Evolutionary conservation across 2,329 filamentous ascomycete genomes (phyloP), one percentile per base, ranked within the genome.

Genomic region (Monilinia vaccinii-corymbosi): DNA sequence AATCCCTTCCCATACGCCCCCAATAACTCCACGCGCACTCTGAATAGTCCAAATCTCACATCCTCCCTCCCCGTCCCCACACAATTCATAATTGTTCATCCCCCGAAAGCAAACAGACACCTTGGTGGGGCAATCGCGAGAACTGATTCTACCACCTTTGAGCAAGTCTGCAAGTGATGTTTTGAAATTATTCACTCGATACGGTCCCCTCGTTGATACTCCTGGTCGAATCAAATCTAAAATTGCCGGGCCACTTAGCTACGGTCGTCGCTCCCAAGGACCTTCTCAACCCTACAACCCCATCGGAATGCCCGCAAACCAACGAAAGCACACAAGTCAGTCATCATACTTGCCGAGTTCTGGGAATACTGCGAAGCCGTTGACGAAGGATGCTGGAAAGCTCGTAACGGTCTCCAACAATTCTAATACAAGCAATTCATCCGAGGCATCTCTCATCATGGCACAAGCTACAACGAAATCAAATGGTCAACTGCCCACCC

Each of bases 331-430:
- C 72, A 77, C 78, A 67, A 68, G 73, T 60, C 76, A 76, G 69
- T 71, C 75, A 64, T 78, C 81, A 68, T 72, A 77, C 65, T 82
- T 81, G 62, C 78, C 82, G 56, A 76, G 76, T 34, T 75, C 75
- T 53, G 81, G 78, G 70, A 56, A 56, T 18, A 82, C 80, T 21
- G 78, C 83, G 32, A 86, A 84, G 69, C 85, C 86, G 70, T 83
- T 79, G 62, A 86, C 85, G 70, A 86, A 86, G 72, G 83, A 87
- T 75, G 84, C 84, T 61, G 85, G 83, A 63, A 87, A 87, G 75
- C 84, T 84, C 72, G 86, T 86, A 70, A 85, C 81, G 47, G 79
- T 86, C 16, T 82, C 83, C 34, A 85, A 86, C 72, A 74, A 74
- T 57, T 75, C 75, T 40, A 74, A 75, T 55, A 63, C 58, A 34